phyloP scores from a whole-genome alignment of 345 rosid species.

The Raphanus raphanistrum region DNA sequence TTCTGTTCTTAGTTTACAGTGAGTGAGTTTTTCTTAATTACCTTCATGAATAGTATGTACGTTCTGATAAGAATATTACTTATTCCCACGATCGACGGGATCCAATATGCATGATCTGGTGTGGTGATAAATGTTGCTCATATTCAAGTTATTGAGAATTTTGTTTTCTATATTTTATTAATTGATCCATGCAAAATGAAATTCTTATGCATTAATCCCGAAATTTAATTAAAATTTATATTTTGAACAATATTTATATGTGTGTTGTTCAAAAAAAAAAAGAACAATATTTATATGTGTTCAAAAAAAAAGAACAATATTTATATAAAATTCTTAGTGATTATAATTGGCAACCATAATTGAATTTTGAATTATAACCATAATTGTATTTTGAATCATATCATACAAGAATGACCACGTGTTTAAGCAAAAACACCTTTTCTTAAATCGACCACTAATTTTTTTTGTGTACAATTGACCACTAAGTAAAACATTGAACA shows the following conservation, averaged over 20 bases:
- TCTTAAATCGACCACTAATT: not conserved
- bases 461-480: too few species aligned
- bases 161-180: not conserved
- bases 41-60: conserved; percentile 3
- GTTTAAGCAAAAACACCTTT: not conserved
- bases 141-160: not conserved
- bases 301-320: not conserved
- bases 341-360: not conserved
- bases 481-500: conserved; percentile 2
- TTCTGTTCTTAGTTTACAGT: not conserved
- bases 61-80: conserved; percentile 14
- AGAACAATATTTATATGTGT: not conserved
- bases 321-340: not conserved
- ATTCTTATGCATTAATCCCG: not conserved
- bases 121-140: conserved; percentile 1
- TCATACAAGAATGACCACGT: not conserved
- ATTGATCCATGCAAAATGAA: not conserved
- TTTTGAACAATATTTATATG: not conserved
- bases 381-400: not conserved
- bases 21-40: conserved; percentile 18
- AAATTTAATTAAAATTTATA: not conserved
- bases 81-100: conserved; percentile 22
- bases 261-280: too few species aligned
- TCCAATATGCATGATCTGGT: conserved; percentile 16
- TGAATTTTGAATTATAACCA: not conserved